Base-by-base conservation (phyloP, 1,284 basidiomycete species). In the Apiotrichum porosum region DNA sequence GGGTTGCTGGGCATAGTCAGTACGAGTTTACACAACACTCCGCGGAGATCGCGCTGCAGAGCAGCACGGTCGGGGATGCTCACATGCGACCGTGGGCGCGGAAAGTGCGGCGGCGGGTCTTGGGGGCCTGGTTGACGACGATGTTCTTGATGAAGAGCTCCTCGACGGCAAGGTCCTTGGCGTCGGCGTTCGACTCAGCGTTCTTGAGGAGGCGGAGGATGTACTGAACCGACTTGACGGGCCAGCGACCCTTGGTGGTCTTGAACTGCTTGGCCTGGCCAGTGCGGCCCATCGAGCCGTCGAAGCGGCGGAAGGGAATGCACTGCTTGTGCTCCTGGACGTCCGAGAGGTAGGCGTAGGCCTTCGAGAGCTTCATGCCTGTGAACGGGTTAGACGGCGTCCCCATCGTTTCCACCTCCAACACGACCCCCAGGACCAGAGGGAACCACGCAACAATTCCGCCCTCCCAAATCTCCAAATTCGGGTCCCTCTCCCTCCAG, bases 101-200 rank as follows among this genome's bases (percentile, higher is more conserved):
- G 85, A 95, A 99, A 62, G 95, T 99, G 74, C 95, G 89, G 70
- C 95, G 90, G 76, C 91, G 91, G 74, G 95, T 99, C 90, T 98
- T 98, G 59, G 94, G 95, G 61, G 95, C 95, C 79, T 98, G 94
- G 76, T 99, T 88, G 56, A 98, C 92, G 61, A 90, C 88, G 63
- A 98, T 97, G 83, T 87, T 95, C 81, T 88, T 92, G 81, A 99
- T 94, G 72, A 78, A 66, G 51, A 98, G 84, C 59, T 94, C 90
- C 69, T 97, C 93, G 55, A 88, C 79, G 51, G 92, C 87, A 56
- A 99, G 80, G 75, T 86, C 91, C 82, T 98, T 99, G 66, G 90
- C 91, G 68, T 97, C 94, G 58, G 95, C 95, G 77, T 99, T 99
- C 64, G 95, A 86, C 77, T 98, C 94, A 45, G 95, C 95, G 77